These are phyloP conservation scores for Colletotrichum sp. DNA, from an alignment of 2,329 filamentous ascomycete genomes.

Conservation along the genomic window DNA sequence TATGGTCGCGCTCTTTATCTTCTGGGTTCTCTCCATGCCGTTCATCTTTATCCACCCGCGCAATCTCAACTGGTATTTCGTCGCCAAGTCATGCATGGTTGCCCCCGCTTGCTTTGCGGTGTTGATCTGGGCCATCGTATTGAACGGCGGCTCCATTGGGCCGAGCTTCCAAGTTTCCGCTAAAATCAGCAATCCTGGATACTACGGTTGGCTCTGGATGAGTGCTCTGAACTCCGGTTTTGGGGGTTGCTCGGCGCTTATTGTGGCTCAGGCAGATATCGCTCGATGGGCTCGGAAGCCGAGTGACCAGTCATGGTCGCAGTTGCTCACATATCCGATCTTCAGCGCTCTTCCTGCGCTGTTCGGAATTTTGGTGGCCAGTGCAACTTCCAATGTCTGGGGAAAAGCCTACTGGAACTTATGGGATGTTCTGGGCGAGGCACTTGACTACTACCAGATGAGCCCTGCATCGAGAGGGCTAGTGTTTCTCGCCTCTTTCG, in stretches of 20 bases:
- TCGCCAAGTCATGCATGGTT: conserved; percentile 26
- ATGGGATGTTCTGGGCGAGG: conserved; percentile 40
- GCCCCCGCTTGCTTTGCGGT: conserved; percentile 27
- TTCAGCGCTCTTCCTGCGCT: background rate
- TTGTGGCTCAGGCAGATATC: background rate
- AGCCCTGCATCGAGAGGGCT: conserved; percentile 33
- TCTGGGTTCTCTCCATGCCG: conserved; percentile 27
- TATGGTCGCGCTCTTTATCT: conserved; percentile 28
- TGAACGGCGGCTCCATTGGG: background rate
- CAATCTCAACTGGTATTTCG: conserved; percentile 27
- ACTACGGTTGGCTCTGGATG: background rate
- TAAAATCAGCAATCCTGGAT: background rate
- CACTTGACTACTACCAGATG: conserved; percentile 39
- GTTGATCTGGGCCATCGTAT: conserved; percentile 27
- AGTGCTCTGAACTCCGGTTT: background rate
- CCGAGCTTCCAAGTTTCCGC: background rate
- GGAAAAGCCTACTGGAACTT: conserved; percentile 31
- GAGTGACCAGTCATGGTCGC: background rate
- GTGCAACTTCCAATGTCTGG: background rate
- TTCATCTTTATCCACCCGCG: conserved; percentile 30
- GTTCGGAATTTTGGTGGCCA: background rate
- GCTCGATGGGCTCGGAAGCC: background rate
- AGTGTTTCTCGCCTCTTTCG: conserved; percentile 32
- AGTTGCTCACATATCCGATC: background rate
- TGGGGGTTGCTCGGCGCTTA: background rate